These are phyloP conservation scores for Lentithecium fluviatile DNA, from an alignment of 495 filamentous ascomycete genomes.

Conservation along the genomic window DNA sequence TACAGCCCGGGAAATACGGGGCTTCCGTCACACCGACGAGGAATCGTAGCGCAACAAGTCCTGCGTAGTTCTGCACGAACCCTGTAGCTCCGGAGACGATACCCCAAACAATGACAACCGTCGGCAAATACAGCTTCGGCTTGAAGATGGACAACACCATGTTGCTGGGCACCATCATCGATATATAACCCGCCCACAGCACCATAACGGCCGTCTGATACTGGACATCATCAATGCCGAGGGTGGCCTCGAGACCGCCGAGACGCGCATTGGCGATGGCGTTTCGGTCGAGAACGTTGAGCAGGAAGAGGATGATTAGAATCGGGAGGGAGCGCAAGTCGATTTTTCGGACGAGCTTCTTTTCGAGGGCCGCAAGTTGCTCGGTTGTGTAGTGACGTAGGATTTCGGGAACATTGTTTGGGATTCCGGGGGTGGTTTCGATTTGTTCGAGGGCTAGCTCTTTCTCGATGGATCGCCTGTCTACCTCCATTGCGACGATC, in stretches of 20 bases:
- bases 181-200: constrained; percentile 4
- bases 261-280: constrained; percentile 13
- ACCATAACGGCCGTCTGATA: constrained; percentile 8
- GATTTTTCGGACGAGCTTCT: constrained; percentile 18
- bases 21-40: constrained; percentile 40
- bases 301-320: not conserved
- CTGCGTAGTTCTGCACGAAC: constrained; percentile 50
- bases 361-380: not conserved
- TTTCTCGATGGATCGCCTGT: too few species aligned
- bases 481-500: too few species aligned
- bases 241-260: not conserved
- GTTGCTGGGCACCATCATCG: constrained; percentile 1
- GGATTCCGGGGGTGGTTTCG: not conserved
- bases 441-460: not conserved
- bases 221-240: constrained; percentile 5
- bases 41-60: constrained; percentile 53
- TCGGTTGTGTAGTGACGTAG: not conserved
- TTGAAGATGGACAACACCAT: not conserved
- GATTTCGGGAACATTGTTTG: not conserved
- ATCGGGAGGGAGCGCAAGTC: constrained; percentile 6
- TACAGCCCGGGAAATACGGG: constrained; percentile 40
- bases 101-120: constrained; percentile 53
- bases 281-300: constrained; percentile 15
- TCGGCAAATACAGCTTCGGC: constrained; percentile 33
- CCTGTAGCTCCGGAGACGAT: constrained; percentile 51